phyloP scores from a whole-genome alignment of 352 stramenopile species.

The Salisapilia sapeloensis region DNA sequence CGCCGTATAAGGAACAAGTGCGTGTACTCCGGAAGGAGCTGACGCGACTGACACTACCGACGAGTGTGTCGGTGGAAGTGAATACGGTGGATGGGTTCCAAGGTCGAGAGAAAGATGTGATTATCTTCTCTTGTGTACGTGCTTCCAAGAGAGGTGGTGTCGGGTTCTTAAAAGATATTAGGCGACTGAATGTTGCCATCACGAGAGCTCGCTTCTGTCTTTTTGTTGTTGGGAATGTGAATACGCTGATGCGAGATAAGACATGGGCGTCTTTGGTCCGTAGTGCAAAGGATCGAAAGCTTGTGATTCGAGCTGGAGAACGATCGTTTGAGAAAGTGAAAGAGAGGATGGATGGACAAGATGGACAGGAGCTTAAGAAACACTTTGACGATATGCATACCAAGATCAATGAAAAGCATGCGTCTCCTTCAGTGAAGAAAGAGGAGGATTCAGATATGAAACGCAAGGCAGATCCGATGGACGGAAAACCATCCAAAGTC shows the following conservation, averaged over 20 bases:
- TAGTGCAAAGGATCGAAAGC: slow-evolving; percentile 40
- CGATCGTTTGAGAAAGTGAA: slow-evolving; percentile 18
- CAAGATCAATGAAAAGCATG: background rate
- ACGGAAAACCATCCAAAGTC: background rate
- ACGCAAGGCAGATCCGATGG: background rate
- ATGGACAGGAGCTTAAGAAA: slow-evolving; percentile 3
- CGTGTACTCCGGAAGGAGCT: slow-evolving; percentile 52
- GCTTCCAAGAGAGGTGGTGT: slow-evolving; percentile 63
- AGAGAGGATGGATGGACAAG: slow-evolving; percentile 22
- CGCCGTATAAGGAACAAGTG: slow-evolving; percentile 96
- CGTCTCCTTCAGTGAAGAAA: background rate
- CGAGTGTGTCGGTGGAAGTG: slow-evolving; percentile 78
- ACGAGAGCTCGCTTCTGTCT: slow-evolving; percentile 79
- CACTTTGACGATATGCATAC: slow-evolving; percentile 1
- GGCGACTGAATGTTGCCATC: slow-evolving; percentile 82
- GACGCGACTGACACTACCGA: slow-evolving; percentile 20
- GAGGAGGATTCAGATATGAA: background rate
- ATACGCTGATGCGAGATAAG: slow-evolving; percentile 53
- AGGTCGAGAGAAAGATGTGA: slow-evolving; percentile 96
- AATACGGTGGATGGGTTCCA: slow-evolving; percentile 98
- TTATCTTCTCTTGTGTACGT: slow-evolving; percentile 96
- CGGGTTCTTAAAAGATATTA: slow-evolving; percentile 82
- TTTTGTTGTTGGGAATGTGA: slow-evolving; percentile 72
- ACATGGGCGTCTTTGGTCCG: slow-evolving; percentile 66
- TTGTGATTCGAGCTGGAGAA: slow-evolving; percentile 38